Base-by-base conservation (phyloP, 495 filamentous ascomycete genomes). In the Aspergillus asperescens region DNA sequence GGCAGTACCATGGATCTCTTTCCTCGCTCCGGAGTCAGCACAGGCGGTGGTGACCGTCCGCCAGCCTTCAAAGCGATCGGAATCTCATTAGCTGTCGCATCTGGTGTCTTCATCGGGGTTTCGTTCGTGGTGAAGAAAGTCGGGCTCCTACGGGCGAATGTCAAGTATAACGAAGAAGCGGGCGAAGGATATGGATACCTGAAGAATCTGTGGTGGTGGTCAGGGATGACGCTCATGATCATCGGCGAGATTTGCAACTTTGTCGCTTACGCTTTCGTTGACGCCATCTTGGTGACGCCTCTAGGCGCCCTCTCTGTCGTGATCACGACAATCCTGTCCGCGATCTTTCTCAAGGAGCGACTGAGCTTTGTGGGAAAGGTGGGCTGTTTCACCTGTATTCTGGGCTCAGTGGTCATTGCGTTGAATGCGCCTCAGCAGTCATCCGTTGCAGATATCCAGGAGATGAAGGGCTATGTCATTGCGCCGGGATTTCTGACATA, bases 141-240 rank as follows among this genome's bases (percentile, higher is more conserved):
- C 45, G 93, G 93, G 1, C 67, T 98, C 53, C 77, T 98, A 38
- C 90, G 80, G 60, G 93, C 93, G 38, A 98, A 98, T 66, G 80
- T 88, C 57, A 98, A 97, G 71, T 96, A 96, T 69, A 87, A 94
- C 62, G 92, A 96, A 66, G 89, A 91, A 57, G 90, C 91, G 2
- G 93, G 93, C 43, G 92, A 97, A 66, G 93, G 93, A 27, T 98
- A 98, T 65, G 94, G 93, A 53, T 98, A 98, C 66, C 81, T 98
- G 60, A 96, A 94, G 78, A 98, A 98, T 64, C 71, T 77, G 16
- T 96, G 79, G 73, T 98, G 93, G 93, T 98, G 93, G 93, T 66
- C 71, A 19, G 93, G 93, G 56, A 98, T 98, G 94, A 90, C 80
- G 16, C 74, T 98, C 63, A 98, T 98, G 93, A 94, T 97, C 57